Evolutionary conservation across 2,329 filamentous ascomycete genomes (phyloP), one percentile per base, ranked within the genome.

Genomic region (Penicillium sp.): DNA sequence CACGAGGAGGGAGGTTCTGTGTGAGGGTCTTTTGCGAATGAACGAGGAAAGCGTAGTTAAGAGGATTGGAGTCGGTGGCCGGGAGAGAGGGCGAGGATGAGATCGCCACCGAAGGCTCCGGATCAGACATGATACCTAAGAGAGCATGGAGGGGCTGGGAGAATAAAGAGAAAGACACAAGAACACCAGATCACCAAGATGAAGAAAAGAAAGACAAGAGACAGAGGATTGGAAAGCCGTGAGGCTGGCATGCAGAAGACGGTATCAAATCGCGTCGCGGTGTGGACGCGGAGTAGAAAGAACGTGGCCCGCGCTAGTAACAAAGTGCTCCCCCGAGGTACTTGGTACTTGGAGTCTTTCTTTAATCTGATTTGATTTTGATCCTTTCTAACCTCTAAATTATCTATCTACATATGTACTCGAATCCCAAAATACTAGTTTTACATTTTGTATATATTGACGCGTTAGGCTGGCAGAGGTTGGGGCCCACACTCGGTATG

Each of bases 1-100:
- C 72, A 51, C 76, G 75, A 24, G 78, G 77, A 42, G 77, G 77
- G 28, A 79, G 70, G 37, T 77, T 77, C 57, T 78, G 73, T 15
- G 75, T 75, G 45, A 82, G 64, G 15, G 77, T 79, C 54, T 76
- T 73, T 49, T 78, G 74, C 15, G 78, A 81, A 62, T 81, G 78
- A 37, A 81, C 76, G n/a, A 82, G 69, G 60, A 82, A 82, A 43
- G 79, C 76, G 62, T 77, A 76, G 48, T 66, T 70, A 15, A 65
- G 60, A 52, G 64, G 55, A 49, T 63, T 61, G 49, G 63, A 63
- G 39, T 68, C 67, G 42, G 62, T 59, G 31, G 62, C 52, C 53
- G 63, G 60, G 41, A 63, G 57, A 49, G 65, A 62, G 37, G 66
- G 60, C 49, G 68, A 64, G 51, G 67, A 68, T 40, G 65, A 68